A percentile compares a stretch with the other conserved stretches of the same genome.
phyloP scores from a whole-genome alignment of 2,329 filamentous ascomycete species.

The Pyrenochaeta sp. region DNA sequence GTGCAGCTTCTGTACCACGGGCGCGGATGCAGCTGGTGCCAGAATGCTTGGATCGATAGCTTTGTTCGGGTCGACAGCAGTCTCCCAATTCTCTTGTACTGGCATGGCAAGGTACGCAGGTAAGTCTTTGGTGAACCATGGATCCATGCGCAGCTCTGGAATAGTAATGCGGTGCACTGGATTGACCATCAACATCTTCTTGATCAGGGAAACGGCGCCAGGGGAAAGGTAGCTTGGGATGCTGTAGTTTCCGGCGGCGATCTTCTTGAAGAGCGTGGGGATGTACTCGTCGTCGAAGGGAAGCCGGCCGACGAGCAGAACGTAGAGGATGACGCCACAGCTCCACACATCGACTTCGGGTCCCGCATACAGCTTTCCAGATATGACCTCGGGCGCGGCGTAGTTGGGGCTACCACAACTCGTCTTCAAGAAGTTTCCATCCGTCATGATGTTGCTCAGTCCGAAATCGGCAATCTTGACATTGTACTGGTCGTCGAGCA shows the following conservation, averaged over 20 bases:
- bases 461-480: slow-evolving; percentile 99
- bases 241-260: slow-evolving; percentile 90
- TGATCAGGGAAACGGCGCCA: slow-evolving; percentile 82
- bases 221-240: slow-evolving; percentile 90
- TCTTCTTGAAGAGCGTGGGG: slow-evolving; percentile 96
- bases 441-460: slow-evolving; percentile 99
- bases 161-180: slow-evolving; percentile 94
- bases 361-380: slow-evolving; percentile 94
- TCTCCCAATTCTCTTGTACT: slow-evolving; percentile 90
- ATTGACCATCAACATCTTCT: slow-evolving; percentile 93
- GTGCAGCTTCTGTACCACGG: slow-evolving; percentile 88
- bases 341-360: slow-evolving; percentile 99
- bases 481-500: slow-evolving; percentile 93
- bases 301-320: slow-evolving; percentile 70
- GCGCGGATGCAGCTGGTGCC: slow-evolving; percentile 73
- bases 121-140: slow-evolving; percentile 91
- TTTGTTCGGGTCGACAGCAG: slow-evolving; percentile 91
- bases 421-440: slow-evolving; percentile 98
- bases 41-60: slow-evolving; percentile 85
- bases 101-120: slow-evolving; percentile 86
- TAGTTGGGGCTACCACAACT: slow-evolving; percentile 99
- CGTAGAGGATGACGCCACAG: slow-evolving; percentile 81
- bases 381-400: slow-evolving; percentile 96
- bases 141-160: slow-evolving; percentile 88
- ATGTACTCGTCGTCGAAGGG: slow-evolving; percentile 99